Conservation (phyloP, 371 early-diverging fungal genomes). For the Mucor sp. region DNA sequence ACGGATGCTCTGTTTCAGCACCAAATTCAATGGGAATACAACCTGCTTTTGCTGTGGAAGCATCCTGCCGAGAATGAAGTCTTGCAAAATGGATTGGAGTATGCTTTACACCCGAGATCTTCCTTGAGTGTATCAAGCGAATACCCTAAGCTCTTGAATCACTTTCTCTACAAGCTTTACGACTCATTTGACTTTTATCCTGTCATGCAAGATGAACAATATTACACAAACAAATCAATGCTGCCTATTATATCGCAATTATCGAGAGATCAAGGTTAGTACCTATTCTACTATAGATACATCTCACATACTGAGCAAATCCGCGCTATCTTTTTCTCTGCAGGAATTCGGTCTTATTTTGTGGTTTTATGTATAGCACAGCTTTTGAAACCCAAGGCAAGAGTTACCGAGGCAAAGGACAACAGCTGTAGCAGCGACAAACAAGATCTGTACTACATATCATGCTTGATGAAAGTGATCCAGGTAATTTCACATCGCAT, state of each 20-base stretch:
- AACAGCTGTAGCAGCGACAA: background rate
- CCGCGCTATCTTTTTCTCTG: background rate
- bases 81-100: slow-evolving; percentile 11
- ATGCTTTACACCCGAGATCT: slow-evolving; percentile 19
- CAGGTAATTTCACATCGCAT: slow-evolving; percentile 2
- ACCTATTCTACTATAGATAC: background rate
- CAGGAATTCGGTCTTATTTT: slow-evolving; percentile 7
- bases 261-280: background rate
- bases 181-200: slow-evolving; percentile 5
- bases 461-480: slow-evolving; percentile 12
- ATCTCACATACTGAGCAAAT: background rate
- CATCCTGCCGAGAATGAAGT: slow-evolving; percentile 25
- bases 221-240: background rate
- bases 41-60: slow-evolving; percentile 22
- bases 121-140: slow-evolving; percentile 18
- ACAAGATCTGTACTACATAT: slow-evolving; percentile 5
- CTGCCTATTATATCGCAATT: slow-evolving; percentile 4
- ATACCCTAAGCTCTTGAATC: slow-evolving; percentile 21
- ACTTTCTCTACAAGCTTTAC: slow-evolving; percentile 23
- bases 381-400: background rate
- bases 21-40: slow-evolving; percentile 23
- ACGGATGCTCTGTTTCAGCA: slow-evolving; percentile 18
- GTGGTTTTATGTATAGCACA: slow-evolving; percentile 2
- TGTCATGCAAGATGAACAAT: background rate
- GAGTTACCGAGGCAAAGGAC: background rate